Evolutionary conservation across 192 early-diverging fungal genomes (phyloP).

Genomic region (Coemansia erecta): DNA sequence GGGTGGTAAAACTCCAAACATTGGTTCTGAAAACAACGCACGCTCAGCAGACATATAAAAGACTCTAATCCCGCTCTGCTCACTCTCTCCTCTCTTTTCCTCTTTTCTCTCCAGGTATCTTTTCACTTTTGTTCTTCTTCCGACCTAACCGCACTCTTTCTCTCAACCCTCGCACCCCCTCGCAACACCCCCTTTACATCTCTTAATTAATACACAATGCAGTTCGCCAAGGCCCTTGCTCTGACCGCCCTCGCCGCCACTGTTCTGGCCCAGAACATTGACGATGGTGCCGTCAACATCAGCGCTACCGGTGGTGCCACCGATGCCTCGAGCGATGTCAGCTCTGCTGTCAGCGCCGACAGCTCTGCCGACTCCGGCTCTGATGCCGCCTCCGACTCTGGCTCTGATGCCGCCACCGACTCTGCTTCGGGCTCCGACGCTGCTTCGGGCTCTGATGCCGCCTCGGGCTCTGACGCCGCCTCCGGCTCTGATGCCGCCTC

Average conservation of each 20-base stretch:
- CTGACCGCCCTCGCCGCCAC: conserved; percentile 35
- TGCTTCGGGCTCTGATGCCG: not conserved
- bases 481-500: not conserved
- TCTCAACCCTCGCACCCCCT: too few species aligned
- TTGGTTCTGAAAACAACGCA: too few species aligned
- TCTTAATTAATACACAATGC: conserved; percentile 27
- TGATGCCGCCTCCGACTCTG: too few species aligned
- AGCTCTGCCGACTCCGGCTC: not conserved
- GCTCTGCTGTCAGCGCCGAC: too few species aligned
- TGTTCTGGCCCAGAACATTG: conserved; percentile 37
- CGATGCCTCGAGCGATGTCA: not conserved
- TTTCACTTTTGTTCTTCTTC: not conserved
- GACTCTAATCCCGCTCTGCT: conserved; percentile 1
- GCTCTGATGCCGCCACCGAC: not conserved
- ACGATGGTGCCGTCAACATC: conserved; percentile 13
- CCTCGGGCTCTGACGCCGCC: not conserved
- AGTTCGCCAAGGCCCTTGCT: conserved; percentile 48
- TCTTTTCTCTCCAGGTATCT: not conserved
- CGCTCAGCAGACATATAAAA: not conserved
- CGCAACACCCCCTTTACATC: too few species aligned
- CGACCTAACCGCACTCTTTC: too few species aligned
- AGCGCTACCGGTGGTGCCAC: not conserved
- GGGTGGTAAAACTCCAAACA: too few species aligned
- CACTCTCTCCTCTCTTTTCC: conserved; percentile 1
- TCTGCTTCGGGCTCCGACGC: conserved; percentile 1